A percentile compares a stretch with the other conserved stretches of the same genome.
Evolutionary conservation across 176 grass and related monocot genomes (phyloP).

Genomic region (Aechmea fasciata): DNA sequence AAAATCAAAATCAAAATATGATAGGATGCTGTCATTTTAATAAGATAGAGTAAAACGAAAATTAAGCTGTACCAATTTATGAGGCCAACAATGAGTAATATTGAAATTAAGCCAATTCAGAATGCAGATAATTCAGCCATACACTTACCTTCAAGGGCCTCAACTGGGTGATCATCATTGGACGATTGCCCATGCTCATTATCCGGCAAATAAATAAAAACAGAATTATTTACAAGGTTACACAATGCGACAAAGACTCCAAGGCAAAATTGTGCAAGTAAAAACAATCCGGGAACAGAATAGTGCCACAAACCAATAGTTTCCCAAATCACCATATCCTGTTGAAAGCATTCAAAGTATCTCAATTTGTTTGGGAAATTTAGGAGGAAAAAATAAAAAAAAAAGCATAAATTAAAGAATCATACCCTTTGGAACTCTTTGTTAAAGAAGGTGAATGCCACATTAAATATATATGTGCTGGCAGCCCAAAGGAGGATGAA

Average conservation of each 20-base stretch:
- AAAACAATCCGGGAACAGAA: conserved; percentile 90
- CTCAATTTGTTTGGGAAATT: conserved; percentile 17
- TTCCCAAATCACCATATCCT: conserved; percentile 99
- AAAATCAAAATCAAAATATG: conserved; percentile 8
- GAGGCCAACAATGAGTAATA: too few species aligned
- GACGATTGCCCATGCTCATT: conserved; percentile 41
- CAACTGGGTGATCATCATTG: conserved; percentile 60
- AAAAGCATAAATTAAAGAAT: conserved; percentile 21
- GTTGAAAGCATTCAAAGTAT: conserved; percentile 26
- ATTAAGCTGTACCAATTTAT: too few species aligned
- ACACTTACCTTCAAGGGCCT: conserved; percentile 73
- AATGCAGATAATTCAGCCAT: not conserved
- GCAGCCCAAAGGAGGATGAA: conserved; percentile 92
- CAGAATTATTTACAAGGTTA: conserved; percentile 96
- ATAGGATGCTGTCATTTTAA: conserved; percentile 12
- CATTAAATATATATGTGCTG: conserved; percentile 96
- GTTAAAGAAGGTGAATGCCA: conserved; percentile 92
- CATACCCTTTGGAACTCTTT: conserved; percentile 91
- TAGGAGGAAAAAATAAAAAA: conserved; percentile 5
- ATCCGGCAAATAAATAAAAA: conserved; percentile 63
- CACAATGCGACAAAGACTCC: conserved; percentile 92
- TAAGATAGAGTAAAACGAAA: not conserved
- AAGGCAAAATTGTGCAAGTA: conserved; percentile 94
- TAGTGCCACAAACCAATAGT: conserved; percentile 98
- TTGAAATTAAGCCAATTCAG: not conserved